Evolutionary conservation across 2,329 filamentous ascomycete genomes (phyloP).

Genomic region (Corynespora cassiicola): DNA sequence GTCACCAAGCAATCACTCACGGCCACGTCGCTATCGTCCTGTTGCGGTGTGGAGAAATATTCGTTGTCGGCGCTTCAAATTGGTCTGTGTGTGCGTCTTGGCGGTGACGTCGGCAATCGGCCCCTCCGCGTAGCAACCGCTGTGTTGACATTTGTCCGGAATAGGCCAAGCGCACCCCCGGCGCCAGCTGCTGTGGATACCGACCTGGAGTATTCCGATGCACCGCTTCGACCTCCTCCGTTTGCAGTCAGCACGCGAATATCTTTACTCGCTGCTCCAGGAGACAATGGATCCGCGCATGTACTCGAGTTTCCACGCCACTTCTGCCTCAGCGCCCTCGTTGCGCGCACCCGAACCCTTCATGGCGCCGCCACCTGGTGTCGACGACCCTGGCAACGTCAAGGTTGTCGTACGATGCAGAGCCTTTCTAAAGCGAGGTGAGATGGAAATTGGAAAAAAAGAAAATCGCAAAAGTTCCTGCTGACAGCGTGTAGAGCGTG

Average conservation of each 20-base stretch:
- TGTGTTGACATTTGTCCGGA: constrained; percentile 36
- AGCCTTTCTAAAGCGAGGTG: constrained; percentile 56
- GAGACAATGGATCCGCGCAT: constrained; percentile 34
- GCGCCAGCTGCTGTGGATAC: too few relatives aligned
- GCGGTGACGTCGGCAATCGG: constrained; percentile 34
- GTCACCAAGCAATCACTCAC: constrained; percentile 12
- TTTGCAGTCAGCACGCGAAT: constrained; percentile 29
- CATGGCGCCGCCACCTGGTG: constrained; percentile 39
- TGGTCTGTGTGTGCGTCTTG: constrained; percentile 28
- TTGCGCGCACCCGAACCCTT: constrained; percentile 49
- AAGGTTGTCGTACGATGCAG: constrained; percentile 59
- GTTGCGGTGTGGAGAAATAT: constrained; percentile 3
- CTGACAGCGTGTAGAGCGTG: constrained; percentile 68
- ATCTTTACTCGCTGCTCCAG: constrained; percentile 30
- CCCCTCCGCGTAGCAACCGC: constrained; percentile 26
- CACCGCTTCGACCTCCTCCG: constrained; percentile 37
- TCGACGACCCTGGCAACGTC: constrained; percentile 55
- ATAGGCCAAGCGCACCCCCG: constrained; percentile 28
- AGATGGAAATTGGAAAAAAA: constrained; percentile 1
- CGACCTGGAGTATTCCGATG: too few relatives aligned
- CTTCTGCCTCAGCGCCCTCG: constrained; percentile 52
- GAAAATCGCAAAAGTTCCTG: constrained; percentile 2
- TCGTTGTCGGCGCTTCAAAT: constrained; percentile 22
- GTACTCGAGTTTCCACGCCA: constrained; percentile 36
- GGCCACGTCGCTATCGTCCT: constrained; percentile 18